Evolutionary conservation across 306 rosid genomes (phyloP).

Genomic region (Lathyrus aphaca): DNA sequence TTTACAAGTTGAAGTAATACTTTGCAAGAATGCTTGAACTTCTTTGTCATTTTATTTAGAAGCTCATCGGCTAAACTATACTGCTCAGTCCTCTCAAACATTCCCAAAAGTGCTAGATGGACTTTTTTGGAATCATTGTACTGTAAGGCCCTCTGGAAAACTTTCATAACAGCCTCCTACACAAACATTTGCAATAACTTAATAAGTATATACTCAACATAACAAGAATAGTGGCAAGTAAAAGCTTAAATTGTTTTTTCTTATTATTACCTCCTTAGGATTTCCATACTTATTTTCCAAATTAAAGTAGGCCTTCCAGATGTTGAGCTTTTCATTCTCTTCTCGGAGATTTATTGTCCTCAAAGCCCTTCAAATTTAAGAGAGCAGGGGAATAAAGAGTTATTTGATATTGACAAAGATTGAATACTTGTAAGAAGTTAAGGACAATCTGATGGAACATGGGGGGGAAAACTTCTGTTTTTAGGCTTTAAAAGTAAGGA

Average conservation of each 20-base stretch:
- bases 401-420: slow-evolving; percentile 25
- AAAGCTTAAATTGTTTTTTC: slow-evolving; percentile 5
- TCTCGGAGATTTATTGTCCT: slow-evolving; percentile 81
- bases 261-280: slow-evolving; percentile 78
- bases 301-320: slow-evolving; percentile 92
- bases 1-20: slow-evolving; percentile 45
- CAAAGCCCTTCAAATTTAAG: slow-evolving; percentile 67
- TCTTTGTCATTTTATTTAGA: slow-evolving; percentile 75
- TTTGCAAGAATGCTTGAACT: slow-evolving; percentile 92
- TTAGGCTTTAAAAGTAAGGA: neutral
- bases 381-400: slow-evolving; percentile 22
- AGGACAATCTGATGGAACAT: neutral
- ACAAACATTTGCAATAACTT: slow-evolving; percentile 26
- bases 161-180: slow-evolving; percentile 79
- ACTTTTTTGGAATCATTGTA: slow-evolving; percentile 78
- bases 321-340: slow-evolving; percentile 88
- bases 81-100: slow-evolving; percentile 87
- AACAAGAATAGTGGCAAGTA: slow-evolving; percentile 10
- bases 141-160: slow-evolving; percentile 81
- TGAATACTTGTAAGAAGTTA: neutral
- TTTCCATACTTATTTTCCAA: slow-evolving; percentile 84
- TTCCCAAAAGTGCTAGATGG: slow-evolving; percentile 77
- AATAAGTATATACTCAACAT: slow-evolving; percentile 15
- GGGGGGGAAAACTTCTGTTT: neutral
- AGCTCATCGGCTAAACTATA: slow-evolving; percentile 75